phyloP scores from a whole-genome alignment of 495 filamentous ascomycete species.

The Penicillium waksmanii region DNA sequence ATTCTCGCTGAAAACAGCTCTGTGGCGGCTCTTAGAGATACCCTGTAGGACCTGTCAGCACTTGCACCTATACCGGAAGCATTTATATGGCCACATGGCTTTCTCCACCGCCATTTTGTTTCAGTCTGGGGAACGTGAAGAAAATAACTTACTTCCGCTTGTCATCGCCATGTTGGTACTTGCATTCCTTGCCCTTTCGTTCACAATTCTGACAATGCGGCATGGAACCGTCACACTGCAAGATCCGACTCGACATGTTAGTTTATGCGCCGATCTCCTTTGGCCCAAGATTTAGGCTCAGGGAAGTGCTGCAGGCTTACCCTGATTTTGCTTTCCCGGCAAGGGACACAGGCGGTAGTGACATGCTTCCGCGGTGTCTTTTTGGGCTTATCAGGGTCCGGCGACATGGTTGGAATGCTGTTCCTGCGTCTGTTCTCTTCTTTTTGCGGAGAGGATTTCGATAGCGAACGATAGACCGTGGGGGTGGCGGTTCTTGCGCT shows the following conservation, averaged over 20 bases:
- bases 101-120: not conserved
- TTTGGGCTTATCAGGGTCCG: not conserved
- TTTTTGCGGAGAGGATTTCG: not conserved
- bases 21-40: constrained; percentile 53
- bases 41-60: constrained; percentile 31
- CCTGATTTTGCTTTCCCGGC: constrained; percentile 54
- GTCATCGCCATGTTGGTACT: constrained; percentile 53
- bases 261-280: constrained; percentile 10
- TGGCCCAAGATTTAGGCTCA: not conserved
- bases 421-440: not conserved
- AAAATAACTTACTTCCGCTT: constrained; percentile 48
- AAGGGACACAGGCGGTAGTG: constrained; percentile 53
- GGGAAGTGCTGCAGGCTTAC: constrained; percentile 29
- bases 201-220: constrained; percentile 53
- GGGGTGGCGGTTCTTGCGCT: constrained; percentile 3
- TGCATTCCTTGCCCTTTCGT: constrained; percentile 51
- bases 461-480: not conserved
- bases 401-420: not conserved
- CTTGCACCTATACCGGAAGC: not conserved
- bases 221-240: constrained; percentile 50
- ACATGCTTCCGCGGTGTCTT: constrained; percentile 35
- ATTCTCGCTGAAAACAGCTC: constrained; percentile 52
- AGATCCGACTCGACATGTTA: constrained; percentile 5
- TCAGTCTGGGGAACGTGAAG: not conserved
- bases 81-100: not conserved